These are phyloP conservation scores for Ceriops zippeliana DNA, from an alignment of 345 rosid species.

Conservation along the genomic window DNA sequence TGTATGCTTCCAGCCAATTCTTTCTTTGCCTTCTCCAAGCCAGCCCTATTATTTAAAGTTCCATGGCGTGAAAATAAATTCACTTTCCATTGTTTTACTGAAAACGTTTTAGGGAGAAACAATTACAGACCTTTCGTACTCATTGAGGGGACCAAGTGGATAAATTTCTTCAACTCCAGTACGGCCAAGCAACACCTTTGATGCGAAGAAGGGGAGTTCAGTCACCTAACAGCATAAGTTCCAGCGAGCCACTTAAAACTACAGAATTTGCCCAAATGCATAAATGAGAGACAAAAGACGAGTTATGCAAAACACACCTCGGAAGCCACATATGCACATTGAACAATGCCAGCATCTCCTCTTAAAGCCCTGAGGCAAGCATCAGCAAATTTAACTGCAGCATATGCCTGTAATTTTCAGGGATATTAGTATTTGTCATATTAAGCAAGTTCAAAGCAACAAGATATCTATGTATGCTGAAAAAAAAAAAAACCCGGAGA, in stretches of 20 bases:
- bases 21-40: conserved; percentile 87
- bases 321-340: conserved; percentile 84
- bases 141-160: conserved; percentile 78
- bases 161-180: conserved; percentile 70
- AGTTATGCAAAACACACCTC: conserved; percentile 34
- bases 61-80: background rate
- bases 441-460: background rate
- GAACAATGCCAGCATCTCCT: conserved; percentile 68
- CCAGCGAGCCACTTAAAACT: background rate
- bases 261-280: background rate
- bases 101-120: background rate
- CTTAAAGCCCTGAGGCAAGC: conserved; percentile 81
- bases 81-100: background rate
- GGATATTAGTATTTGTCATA: background rate
- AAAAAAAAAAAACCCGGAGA: background rate
- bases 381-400: conserved; percentile 97
- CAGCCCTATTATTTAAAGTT: conserved; percentile 35
- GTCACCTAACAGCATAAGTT: conserved; percentile 52
- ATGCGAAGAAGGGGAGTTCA: conserved; percentile 92
- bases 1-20: conserved; percentile 74
- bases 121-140: conserved; percentile 64
- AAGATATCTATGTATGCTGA: too few relatives aligned
- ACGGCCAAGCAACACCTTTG: conserved; percentile 79
- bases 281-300: background rate
- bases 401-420: conserved; percentile 65